phyloP scores from a whole-genome alignment of 805 yeast genomes.

The Wickerhamiella cacticola region DNA sequence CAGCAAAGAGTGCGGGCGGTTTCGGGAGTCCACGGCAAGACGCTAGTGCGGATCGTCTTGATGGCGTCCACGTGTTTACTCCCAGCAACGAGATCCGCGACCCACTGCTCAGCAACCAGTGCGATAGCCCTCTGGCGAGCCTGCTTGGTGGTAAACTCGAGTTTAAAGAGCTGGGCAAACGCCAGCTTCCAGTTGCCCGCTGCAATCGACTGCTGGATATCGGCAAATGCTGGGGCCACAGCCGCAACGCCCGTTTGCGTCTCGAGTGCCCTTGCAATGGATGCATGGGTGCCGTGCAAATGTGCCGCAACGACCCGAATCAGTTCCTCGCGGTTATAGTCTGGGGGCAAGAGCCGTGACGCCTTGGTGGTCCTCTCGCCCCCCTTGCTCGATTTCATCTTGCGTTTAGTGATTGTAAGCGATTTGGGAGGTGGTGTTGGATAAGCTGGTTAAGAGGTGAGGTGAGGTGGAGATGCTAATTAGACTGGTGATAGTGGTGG shows the following conservation, averaged over 20 bases:
- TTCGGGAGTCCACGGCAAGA: background rate
- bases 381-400: background rate
- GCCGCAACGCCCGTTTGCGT: background rate
- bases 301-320: background rate
- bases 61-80: background rate
- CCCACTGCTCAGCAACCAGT: background rate
- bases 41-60: background rate
- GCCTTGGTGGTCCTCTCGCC: background rate
- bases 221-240: background rate
- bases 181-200: background rate
- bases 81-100: background rate
- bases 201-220: background rate
- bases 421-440: background rate
- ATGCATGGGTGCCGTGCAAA: background rate
- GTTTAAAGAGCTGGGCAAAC: background rate
- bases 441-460: background rate
- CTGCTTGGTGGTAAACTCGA: background rate
- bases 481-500: too few species aligned
- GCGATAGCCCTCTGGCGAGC: background rate
- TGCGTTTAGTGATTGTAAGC: slow-evolving; percentile 6
- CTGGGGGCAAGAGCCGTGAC: background rate
- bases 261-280: background rate
- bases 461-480: background rate
- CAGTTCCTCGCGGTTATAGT: background rate
- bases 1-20: background rate